Evolutionary conservation across 2,329 filamentous ascomycete genomes (phyloP).

Genomic region (Xylariaceae sp.): DNA sequence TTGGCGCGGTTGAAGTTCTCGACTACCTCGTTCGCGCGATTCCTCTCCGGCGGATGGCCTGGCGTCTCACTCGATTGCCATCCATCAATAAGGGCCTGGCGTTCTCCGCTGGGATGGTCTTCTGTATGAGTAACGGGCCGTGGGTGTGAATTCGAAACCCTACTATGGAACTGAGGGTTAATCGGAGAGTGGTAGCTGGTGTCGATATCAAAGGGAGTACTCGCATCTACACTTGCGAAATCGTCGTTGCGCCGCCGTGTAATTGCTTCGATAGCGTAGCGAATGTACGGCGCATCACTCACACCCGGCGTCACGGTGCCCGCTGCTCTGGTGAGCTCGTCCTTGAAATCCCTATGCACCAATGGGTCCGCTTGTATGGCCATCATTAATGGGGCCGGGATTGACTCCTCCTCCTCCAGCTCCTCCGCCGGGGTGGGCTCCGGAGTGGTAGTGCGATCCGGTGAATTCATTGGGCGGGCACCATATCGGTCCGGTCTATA

Average conservation of each 20-base stretch:
- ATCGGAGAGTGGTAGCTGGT: conserved; percentile 21
- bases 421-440: too few relatives aligned
- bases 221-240: conserved; percentile 34
- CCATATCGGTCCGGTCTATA: conserved; percentile 42
- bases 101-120: conserved; percentile 4
- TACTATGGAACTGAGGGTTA: conserved; percentile 19
- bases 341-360: conserved; percentile 40
- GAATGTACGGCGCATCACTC: conserved; percentile 82
- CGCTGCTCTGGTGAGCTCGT: conserved; percentile 46
- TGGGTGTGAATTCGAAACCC: conserved; percentile 9
- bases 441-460: conserved; percentile 21
- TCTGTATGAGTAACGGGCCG: conserved; percentile 1
- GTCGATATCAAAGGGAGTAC: conserved; percentile 20
- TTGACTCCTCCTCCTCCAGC: conserved; percentile 24
- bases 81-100: background rate
- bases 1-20: conserved; percentile 3
- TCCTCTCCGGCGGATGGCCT: background rate
- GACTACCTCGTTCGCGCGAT: conserved; percentile 9
- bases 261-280: conserved; percentile 82
- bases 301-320: conserved; percentile 65
- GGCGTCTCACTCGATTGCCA: background rate
- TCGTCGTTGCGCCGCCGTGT: conserved; percentile 68
- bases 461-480: conserved; percentile 28
- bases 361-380: conserved; percentile 26
- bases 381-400: conserved; percentile 37